Evolutionary conservation across 495 filamentous ascomycete species (phyloP).

Genomic region (Trichoderma orchidacearum): DNA sequence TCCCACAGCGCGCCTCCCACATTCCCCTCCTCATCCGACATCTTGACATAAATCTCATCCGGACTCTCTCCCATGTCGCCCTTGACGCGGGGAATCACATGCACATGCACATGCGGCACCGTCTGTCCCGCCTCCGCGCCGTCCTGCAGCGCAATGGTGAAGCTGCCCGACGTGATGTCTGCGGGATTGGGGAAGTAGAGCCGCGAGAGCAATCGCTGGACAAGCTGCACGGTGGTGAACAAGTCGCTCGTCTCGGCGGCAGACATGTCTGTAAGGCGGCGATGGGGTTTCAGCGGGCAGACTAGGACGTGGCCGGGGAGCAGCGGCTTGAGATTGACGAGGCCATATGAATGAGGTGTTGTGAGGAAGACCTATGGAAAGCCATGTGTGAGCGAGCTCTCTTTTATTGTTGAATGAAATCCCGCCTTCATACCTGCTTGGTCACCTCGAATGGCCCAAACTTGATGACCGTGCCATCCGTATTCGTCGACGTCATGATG

Average conservation of each 20-base stretch:
- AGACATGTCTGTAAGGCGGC: conserved; percentile 63
- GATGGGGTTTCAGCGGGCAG: conserved; percentile 47
- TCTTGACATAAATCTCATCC: conserved; percentile 56
- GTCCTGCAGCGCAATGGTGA: conserved; percentile 93
- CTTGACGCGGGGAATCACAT: conserved; percentile 68
- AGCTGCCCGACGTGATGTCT: conserved; percentile 28
- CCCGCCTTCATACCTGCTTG: conserved; percentile 28
- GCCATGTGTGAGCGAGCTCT: background rate
- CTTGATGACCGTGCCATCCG: conserved; percentile 24
- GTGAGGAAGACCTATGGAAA: conserved; percentile 60
- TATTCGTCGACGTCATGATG: conserved; percentile 1
- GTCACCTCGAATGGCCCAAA: conserved; percentile 57
- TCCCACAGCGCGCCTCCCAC: conserved; percentile 49
- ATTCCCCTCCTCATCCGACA: conserved; percentile 80
- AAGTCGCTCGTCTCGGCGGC: conserved; percentile 66
- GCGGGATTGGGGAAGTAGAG: conserved; percentile 41
- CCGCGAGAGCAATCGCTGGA: conserved; percentile 63
- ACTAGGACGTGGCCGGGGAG: conserved; percentile 89
- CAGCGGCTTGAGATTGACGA: conserved; percentile 91
- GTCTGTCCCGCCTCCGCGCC: conserved; percentile 77
- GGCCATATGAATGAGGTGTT: conserved; percentile 64
- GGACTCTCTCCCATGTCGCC: conserved; percentile 28
- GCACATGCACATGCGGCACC: conserved; percentile 83
- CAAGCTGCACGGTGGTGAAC: conserved; percentile 68
- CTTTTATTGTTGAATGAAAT: background rate